These are phyloP conservation scores for Meyerozyma elateridarum DNA, from an alignment of 1,139 yeast species.

Conservation along the genomic window DNA sequence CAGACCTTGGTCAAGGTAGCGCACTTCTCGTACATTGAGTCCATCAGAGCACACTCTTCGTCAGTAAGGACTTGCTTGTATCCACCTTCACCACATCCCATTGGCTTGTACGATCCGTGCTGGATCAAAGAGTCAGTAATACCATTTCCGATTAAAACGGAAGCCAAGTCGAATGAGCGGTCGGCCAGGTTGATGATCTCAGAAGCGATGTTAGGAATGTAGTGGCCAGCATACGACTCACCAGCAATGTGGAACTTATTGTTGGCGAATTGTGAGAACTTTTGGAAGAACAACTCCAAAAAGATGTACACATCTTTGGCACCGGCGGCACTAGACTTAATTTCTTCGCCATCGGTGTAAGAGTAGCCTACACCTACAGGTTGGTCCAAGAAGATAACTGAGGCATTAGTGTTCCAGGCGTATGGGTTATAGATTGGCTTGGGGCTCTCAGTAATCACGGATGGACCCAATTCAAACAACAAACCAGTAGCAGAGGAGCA, in stretches of 20 bases:
- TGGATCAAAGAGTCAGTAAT: constrained; percentile 73
- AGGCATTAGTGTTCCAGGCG: constrained; percentile 69
- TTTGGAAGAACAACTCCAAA: constrained; percentile 69
- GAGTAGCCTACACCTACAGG: constrained; percentile 80
- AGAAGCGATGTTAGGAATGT: constrained; percentile 72
- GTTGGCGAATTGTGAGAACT: constrained; percentile 58
- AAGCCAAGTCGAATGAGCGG: constrained; percentile 60
- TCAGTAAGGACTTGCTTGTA: constrained; percentile 60
- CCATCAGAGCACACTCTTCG: constrained; percentile 55
- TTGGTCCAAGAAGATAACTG: constrained; percentile 67
- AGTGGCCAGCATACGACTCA: constrained; percentile 86
- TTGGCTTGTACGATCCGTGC: constrained; percentile 65
- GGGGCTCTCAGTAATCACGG: constrained; percentile 45
- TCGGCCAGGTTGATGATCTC: constrained; percentile 66
- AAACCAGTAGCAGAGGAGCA: constrained; percentile 67
- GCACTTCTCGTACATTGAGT: constrained; percentile 52
- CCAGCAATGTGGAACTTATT: constrained; percentile 79
- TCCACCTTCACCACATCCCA: constrained; percentile 85
- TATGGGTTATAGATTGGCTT: constrained; percentile 55
- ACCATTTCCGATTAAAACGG: constrained; percentile 81
- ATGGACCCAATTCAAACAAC: constrained; percentile 65
- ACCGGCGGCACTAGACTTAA: constrained; percentile 63
- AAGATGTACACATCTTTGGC: constrained; percentile 78
- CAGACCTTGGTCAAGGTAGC: constrained; percentile 49
- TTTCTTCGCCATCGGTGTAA: constrained; percentile 48